A percentile compares a stretch with the other conserved stretches of the same genome.
phyloP scores from a whole-genome alignment of 2,329 filamentous ascomycete genomes.

The Sporothrix brunneoviolacea region DNA sequence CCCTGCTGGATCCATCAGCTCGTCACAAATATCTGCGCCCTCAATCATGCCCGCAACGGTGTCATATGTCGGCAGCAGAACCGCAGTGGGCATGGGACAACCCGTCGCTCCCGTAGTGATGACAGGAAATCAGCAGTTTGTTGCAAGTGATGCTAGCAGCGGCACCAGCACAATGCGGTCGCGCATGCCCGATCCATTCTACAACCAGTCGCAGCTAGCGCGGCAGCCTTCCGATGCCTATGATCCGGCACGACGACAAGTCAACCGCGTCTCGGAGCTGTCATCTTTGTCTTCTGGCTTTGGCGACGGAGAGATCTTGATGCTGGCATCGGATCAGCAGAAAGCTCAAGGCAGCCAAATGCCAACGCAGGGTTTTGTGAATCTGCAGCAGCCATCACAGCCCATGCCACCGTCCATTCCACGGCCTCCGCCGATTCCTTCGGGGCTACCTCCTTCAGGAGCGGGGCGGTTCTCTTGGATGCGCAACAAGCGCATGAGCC shows the following conservation, averaged over 20 bases:
- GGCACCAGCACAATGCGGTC: conserved; percentile 27
- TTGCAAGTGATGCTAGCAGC: background rate
- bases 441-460: conserved; percentile 12
- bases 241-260: conserved; percentile 28
- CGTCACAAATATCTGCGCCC: conserved; percentile 23
- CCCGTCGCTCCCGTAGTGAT: background rate
- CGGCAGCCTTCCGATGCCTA: conserved; percentile 32
- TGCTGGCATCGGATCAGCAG: conserved; percentile 30
- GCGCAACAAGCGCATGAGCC: conserved; percentile 12
- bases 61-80: background rate
- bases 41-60: conserved; percentile 10
- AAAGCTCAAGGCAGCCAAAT: background rate
- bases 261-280: conserved; percentile 41
- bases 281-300: conserved; percentile 60
- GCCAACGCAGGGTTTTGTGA: conserved; percentile 6
- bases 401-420: background rate
- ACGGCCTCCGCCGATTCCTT: background rate
- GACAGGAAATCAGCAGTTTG: background rate
- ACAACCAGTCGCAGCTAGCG: conserved; percentile 33
- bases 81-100: background rate
- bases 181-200: conserved; percentile 31
- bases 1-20: conserved; percentile 23
- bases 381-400: background rate
- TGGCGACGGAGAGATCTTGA: conserved; percentile 50
- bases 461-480: conserved; percentile 17